Conservation (phyloP, 495 filamentous ascomycete species). For the Stereocaulon alpinum region DNA sequence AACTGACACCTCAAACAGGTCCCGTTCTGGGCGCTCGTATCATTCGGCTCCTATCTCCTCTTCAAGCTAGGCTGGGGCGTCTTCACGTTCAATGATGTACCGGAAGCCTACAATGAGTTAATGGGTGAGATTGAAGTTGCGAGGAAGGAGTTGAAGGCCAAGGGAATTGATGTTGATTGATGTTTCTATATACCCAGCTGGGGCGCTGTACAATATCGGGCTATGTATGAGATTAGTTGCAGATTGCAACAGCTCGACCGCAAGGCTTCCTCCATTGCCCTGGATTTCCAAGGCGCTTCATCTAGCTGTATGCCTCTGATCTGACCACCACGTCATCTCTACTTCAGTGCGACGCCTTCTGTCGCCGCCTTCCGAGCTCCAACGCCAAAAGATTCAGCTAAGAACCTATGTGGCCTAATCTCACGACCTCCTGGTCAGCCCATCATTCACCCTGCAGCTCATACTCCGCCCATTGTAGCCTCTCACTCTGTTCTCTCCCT, state of each 20-base stretch:
- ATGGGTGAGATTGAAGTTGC: conserved; percentile 53
- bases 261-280: too few relatives aligned
- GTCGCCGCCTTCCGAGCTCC: too few relatives aligned
- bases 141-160: conserved; percentile 38
- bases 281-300: not conserved
- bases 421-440: too few relatives aligned
- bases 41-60: conserved; percentile 87
- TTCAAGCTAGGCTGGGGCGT: conserved; percentile 86
- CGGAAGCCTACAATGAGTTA: conserved; percentile 80
- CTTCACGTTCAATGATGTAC: conserved; percentile 92
- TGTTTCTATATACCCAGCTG: not conserved
- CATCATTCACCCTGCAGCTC: too few relatives aligned
- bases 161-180: conserved; percentile 42
- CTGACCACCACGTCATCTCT: too few relatives aligned
- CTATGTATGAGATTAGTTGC: not conserved
- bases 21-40: conserved; percentile 84
- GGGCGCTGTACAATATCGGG: not conserved
- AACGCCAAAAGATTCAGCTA: too few relatives aligned
- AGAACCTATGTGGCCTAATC: too few relatives aligned
- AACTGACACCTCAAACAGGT: conserved; percentile 41
- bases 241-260: too few relatives aligned
- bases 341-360: too few relatives aligned
- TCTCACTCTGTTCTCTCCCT: not conserved
- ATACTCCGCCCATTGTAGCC: not conserved
- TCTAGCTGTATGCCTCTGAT: too few relatives aligned